Percentiles rank a stretch among this genome's conserved stretches.
phyloP scores from a whole-genome alignment of 1,284 basidiomycete species.

The Peniophora sp. region DNA sequence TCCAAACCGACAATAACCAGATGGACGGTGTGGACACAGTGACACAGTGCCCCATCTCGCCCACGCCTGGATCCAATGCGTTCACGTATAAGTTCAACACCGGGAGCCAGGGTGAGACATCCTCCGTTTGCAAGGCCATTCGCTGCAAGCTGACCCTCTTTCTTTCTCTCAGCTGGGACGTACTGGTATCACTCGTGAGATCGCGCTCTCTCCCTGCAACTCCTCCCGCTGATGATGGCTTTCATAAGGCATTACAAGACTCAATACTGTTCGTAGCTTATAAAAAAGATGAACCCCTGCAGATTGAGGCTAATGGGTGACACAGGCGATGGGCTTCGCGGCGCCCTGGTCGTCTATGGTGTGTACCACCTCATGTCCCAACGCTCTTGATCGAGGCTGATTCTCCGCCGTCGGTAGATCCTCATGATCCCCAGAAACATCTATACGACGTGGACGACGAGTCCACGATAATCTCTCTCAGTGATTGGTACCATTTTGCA shows the following conservation, averaged over 20 bases:
- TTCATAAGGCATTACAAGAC: not conserved
- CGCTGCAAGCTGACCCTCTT: no score
- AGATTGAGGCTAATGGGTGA: no score
- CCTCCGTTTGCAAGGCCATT: no score
- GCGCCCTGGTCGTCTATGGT: not conserved
- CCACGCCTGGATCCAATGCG: not conserved
- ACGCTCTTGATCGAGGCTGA: no score
- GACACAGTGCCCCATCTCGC: not conserved
- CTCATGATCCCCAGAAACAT: not conserved
- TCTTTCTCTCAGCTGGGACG: not conserved
- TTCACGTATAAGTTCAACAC: no score
- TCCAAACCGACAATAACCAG: not conserved
- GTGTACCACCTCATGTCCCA: no score
- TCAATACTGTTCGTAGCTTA: not conserved
- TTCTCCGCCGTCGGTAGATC: not conserved
- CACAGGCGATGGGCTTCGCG: not conserved
- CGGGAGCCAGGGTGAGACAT: no score
- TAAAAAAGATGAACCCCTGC: no score
- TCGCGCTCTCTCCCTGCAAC: not conserved
- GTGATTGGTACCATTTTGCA: slow-evolving; percentile 25
- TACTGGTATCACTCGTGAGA: not conserved
- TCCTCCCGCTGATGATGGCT: slow-evolving; percentile 1
- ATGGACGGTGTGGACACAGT: not conserved
- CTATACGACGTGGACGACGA: slow-evolving; percentile 35
- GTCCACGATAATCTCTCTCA: not conserved